Evolutionary conservation across 257 asterid genomes (phyloP), one percentile per base, ranked within the genome.

Genomic region (Solanum sitiens): DNA sequence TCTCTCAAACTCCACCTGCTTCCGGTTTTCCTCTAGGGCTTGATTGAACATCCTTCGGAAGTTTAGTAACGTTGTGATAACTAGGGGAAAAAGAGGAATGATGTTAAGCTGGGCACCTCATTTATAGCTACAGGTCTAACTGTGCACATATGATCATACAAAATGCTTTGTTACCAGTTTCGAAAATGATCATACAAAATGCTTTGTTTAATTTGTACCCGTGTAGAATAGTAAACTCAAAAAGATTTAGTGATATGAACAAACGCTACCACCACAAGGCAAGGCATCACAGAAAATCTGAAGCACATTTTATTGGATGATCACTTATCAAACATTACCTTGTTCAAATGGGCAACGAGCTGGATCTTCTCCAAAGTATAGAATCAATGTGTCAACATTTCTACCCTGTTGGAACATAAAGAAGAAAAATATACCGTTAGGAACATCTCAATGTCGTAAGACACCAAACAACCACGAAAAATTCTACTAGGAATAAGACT

Each of bases 361-460:
- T 45, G 99, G 99, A 87, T 96, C 99, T 92, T 96, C 98, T 87
- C 99, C 99, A 77, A 96, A 95, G 94, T 96, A 96, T 88, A 94
- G 92, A 89, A 94, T 95, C 91, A 96, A 91, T 9, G 96, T 89
- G 90, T 96, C 99, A 77, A 94, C 98, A 90, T 94, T 96, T 87
- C 98, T 93, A 82, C 99, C 99, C 99, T 96, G 96, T 90, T 90
- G 84, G 74, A 44, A 85, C 70, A 45, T 80, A 86, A 82, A 83
- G 89, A 67, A 86, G 30, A 47, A 53, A 50, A 27, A 2, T n/a
- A 40, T 25, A 15, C 33, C 87, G 63, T 42, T 39, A 85, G 71
- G 61, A 45, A 35, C 56, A 83, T 63, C 65, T 47, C 8, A 61
- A 33, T 11, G 76, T 74, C 5, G 37, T 33, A 68, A 71, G 35